Evolutionary conservation across 2,329 filamentous ascomycete species (phyloP), one percentile per base, ranked within the genome.

Genomic region (Botrytis porri): DNA sequence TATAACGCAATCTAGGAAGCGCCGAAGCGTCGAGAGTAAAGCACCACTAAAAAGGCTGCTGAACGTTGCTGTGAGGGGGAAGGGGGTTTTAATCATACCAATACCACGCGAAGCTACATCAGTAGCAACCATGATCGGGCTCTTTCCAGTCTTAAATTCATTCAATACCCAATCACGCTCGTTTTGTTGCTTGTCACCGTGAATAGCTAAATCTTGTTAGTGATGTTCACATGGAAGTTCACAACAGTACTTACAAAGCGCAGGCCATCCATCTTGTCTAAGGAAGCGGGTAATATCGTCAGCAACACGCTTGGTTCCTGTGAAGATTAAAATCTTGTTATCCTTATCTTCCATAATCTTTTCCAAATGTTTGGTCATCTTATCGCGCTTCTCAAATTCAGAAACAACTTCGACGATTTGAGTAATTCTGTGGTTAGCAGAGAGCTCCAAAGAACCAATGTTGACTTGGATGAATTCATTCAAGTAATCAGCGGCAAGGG

Each of bases 101-200:
- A 99, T 98, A 94, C 96, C 96, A 95, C 96, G 96, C 83, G 96
- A 98, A 86, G 96, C 96, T 86, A 99, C 96, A 82, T 98, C 96
- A 78, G 96, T 99, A 86, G 96, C 96, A 86, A 99, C 96, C 95
- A 99, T 97, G 90, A 99, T 97, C 83, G 96, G 96, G 86, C 94
- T 97, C 88, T 98, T 98, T 86, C 94, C 95, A 77, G 93, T 93
- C 91, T 98, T 99, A 90, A 99, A 99, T 84, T 98, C 95, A 84
- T 98, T 97, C 82, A 99, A 88, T 81, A 98, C 96, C 94, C 96
- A 98, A 84, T 98, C 96, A 87, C 96, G 95, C 87, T 99, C 96
- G 84, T 98, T 97, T 83, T 99, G 96, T 83, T 98, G 95, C 88
- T 98, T 98, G 86, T 98, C 96, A 82, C 96, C 96, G 87, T 99